phyloP scores from a whole-genome alignment of 148 eudicot species.

The Limonium bicolor region DNA sequence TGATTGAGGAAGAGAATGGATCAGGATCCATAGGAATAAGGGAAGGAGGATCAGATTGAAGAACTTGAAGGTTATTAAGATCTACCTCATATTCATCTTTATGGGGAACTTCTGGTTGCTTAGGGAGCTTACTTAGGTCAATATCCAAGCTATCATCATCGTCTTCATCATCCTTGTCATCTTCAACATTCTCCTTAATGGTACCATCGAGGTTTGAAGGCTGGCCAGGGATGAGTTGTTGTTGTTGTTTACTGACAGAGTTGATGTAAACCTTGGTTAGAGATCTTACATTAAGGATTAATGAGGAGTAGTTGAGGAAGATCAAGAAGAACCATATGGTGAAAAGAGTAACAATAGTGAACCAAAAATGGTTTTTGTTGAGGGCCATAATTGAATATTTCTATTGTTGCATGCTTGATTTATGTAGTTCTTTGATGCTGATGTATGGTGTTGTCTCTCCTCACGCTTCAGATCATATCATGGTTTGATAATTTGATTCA shows the following conservation, averaged over 20 bases:
- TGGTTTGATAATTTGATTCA: too few species aligned
- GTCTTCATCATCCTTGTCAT: neutral
- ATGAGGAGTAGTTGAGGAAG: constrained; percentile 20
- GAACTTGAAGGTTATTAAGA: too few species aligned
- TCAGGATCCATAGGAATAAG: too few species aligned
- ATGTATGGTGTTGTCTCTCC: too few species aligned
- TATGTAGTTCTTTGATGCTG: too few species aligned
- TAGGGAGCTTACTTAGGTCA: neutral
- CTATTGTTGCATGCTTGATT: too few species aligned
- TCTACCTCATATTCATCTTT: too few species aligned
- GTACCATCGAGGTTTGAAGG: neutral
- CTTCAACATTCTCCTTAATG: neutral
- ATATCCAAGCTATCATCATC: neutral
- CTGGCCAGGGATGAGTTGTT: neutral
- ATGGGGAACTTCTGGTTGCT: too few species aligned
- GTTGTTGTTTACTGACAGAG: constrained; percentile 12
- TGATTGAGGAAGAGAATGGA: too few species aligned
- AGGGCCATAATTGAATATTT: constrained; percentile 12
- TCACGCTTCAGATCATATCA: too few species aligned
- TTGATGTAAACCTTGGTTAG: constrained; percentile 18
- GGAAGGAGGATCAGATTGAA: too few species aligned
- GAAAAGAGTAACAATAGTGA: constrained; percentile 11
- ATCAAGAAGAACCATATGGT: constrained; percentile 22
- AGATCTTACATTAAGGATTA: constrained; percentile 15
- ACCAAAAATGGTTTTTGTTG: constrained; percentile 12